Evolutionary conservation across 2,329 filamentous ascomycete species (phyloP).

Genomic region (Volutella citrinella): DNA sequence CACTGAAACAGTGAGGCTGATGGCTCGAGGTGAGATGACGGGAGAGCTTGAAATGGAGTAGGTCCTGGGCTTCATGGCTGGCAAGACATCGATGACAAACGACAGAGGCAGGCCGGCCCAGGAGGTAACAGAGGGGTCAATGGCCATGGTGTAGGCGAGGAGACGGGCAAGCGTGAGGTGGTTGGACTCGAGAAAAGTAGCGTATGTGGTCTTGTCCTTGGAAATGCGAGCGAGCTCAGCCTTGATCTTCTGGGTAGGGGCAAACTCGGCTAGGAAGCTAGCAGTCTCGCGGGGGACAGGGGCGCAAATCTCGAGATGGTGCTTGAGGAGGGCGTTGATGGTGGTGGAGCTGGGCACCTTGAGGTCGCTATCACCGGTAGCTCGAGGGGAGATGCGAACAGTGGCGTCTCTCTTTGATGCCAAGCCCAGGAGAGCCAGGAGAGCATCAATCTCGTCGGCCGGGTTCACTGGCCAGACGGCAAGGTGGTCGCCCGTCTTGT

Average conservation of each 20-base stretch:
- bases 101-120: conserved; percentile 36
- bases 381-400: conserved; percentile 21
- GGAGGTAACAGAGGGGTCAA: conserved; percentile 9
- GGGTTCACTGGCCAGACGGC: conserved; percentile 39
- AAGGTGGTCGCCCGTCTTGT: conserved; percentile 40
- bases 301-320: conserved; percentile 43
- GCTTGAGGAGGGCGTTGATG: conserved; percentile 35
- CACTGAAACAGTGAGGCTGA: too few relatives aligned
- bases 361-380: conserved; percentile 10
- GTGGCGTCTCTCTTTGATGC: conserved; percentile 18
- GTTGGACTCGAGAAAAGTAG: conserved; percentile 16
- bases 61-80: conserved; percentile 49
- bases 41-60: conserved; percentile 61
- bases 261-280: conserved; percentile 39
- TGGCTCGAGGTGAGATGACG: conserved; percentile 26
- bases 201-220: conserved; percentile 20
- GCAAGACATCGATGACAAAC: conserved; percentile 55
- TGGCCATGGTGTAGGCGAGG: too few relatives aligned
- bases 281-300: conserved; percentile 39
- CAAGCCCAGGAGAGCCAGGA: conserved; percentile 28
- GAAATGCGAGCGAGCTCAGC: conserved; percentile 6
- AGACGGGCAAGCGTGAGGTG: conserved; percentile 25
- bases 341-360: conserved; percentile 39
- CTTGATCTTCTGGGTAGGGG: conserved; percentile 46
- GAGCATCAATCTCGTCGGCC: conserved; percentile 28